Conservation (phyloP, 2,329 filamentous ascomycete genomes). For the Lecanosticta acicola region DNA sequence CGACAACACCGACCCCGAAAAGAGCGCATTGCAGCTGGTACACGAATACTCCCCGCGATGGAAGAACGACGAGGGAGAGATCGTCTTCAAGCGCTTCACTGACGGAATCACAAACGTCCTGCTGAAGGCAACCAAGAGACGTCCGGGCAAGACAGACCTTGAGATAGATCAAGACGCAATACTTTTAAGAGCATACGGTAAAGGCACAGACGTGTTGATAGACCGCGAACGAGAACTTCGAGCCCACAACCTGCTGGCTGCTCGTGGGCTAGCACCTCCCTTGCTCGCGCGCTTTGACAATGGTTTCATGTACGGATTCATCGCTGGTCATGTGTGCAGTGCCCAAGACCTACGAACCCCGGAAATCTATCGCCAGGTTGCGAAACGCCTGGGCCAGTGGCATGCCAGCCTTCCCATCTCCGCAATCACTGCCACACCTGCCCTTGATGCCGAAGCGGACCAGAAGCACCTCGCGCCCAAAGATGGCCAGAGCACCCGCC, state of each 20-base stretch:
- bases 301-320: conserved; percentile 89
- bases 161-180: conserved; percentile 79
- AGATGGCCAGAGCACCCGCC: conserved; percentile 50
- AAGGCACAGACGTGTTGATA: conserved; percentile 90
- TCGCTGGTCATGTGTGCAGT: conserved; percentile 72
- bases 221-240: conserved; percentile 69
- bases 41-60: conserved; percentile 77
- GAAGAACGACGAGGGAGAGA: conserved; percentile 63
- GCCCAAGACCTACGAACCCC: conserved; percentile 73
- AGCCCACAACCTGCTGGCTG: conserved; percentile 80
- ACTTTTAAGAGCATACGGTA: conserved; percentile 85
- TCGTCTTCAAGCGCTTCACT: conserved; percentile 87
- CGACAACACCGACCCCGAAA: conserved; percentile 68
- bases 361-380: conserved; percentile 75
- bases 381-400: conserved; percentile 82
- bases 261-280: conserved; percentile 73
- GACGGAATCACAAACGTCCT: conserved; percentile 98
- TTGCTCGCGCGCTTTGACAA: conserved; percentile 91
- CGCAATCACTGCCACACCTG: conserved; percentile 40
- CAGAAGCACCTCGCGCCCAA: conserved; percentile 20
- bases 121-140: conserved; percentile 68
- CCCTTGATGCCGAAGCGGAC: conserved; percentile 17
- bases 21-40: conserved; percentile 74
- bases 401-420: conserved; percentile 65
- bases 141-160: conserved; percentile 64